Evolutionary conservation across 148 eudicot genomes (phyloP).

Genomic region (Rhododendron mucronatum): DNA sequence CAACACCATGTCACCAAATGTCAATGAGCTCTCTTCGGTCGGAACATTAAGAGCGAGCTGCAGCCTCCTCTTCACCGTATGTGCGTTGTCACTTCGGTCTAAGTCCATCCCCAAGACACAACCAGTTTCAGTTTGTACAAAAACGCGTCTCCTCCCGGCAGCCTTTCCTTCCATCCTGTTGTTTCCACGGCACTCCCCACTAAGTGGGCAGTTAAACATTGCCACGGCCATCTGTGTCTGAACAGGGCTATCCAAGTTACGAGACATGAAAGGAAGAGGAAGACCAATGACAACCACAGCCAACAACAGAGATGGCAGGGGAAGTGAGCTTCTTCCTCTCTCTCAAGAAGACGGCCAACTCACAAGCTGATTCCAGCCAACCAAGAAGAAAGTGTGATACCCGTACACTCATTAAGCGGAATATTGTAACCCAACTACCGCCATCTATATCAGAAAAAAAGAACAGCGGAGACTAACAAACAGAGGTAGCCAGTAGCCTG

Average conservation of each 20-base stretch:
- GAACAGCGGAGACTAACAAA: neutral
- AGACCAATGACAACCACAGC: constrained; percentile 20
- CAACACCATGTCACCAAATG: constrained; percentile 86
- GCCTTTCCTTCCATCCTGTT: constrained; percentile 43
- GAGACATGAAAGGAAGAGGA: constrained; percentile 46
- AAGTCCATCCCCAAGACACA: constrained; percentile 92
- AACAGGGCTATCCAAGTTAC: constrained; percentile 69
- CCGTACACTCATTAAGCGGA: constrained; percentile 40
- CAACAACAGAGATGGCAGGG: constrained; percentile 28
- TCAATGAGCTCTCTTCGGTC: constrained; percentile 79
- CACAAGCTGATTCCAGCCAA: constrained; percentile 27
- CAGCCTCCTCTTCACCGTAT: constrained; percentile 83
- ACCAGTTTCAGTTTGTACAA: constrained; percentile 90
- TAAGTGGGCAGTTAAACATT: constrained; percentile 52
- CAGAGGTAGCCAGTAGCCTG: constrained; percentile 5
- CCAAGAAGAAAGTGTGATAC: neutral
- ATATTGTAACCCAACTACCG: constrained; percentile 15
- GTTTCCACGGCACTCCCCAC: constrained; percentile 50
- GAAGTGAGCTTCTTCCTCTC: constrained; percentile 44
- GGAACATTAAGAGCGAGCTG: constrained; percentile 77
- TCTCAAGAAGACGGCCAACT: constrained; percentile 40
- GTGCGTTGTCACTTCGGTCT: constrained; percentile 85
- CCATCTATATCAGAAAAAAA: neutral
- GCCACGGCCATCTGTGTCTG: constrained; percentile 79
- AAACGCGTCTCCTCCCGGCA: constrained; percentile 69